phyloP scores from a whole-genome alignment of 1,284 basidiomycete genomes.

The Schizophyllum amplum region DNA sequence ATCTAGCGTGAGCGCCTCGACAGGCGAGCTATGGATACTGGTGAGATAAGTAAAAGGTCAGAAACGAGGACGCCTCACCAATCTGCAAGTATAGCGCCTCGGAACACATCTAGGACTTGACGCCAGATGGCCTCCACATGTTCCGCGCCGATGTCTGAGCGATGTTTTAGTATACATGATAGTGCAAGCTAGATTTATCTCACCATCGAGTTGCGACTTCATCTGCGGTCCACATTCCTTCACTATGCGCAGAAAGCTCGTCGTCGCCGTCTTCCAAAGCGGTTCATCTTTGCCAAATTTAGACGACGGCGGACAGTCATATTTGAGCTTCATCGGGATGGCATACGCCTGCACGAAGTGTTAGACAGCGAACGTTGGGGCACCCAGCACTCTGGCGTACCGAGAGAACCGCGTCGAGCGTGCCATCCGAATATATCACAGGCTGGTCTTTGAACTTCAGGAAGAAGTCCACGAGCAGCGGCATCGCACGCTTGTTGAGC shows the following conservation, averaged over 20 bases:
- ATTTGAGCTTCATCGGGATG: constrained; percentile 89
- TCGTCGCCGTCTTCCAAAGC: constrained; percentile 86
- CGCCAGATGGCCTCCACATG: constrained; percentile 77
- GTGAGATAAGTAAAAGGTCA: not conserved
- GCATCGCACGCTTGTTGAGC: constrained; percentile 82
- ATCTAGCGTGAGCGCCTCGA: constrained; percentile 49
- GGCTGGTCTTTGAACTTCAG: constrained; percentile 49
- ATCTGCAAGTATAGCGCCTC: constrained; percentile 78
- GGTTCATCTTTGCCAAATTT: constrained; percentile 82
- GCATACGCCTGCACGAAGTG: constrained; percentile 59
- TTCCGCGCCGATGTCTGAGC: constrained; percentile 46
- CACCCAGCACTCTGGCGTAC: constrained; percentile 36
- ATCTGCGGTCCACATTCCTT: constrained; percentile 53
- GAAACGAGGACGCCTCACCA: constrained; percentile 41
- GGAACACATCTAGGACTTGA: constrained; percentile 78
- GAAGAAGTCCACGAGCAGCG: constrained; percentile 68
- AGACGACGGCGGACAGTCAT: constrained; percentile 84
- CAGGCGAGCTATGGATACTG: constrained; percentile 34
- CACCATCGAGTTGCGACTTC: constrained; percentile 38
- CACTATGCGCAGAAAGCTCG: constrained; percentile 59
- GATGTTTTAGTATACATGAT: not conserved
- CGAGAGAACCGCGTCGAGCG: constrained; percentile 75
- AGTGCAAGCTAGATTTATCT: constrained; percentile 13
- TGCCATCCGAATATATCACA: constrained; percentile 74
- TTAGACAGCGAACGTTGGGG: not conserved